phyloP scores from a whole-genome alignment of 352 stramenopile genomes.

The Phytophthora foliorum region DNA sequence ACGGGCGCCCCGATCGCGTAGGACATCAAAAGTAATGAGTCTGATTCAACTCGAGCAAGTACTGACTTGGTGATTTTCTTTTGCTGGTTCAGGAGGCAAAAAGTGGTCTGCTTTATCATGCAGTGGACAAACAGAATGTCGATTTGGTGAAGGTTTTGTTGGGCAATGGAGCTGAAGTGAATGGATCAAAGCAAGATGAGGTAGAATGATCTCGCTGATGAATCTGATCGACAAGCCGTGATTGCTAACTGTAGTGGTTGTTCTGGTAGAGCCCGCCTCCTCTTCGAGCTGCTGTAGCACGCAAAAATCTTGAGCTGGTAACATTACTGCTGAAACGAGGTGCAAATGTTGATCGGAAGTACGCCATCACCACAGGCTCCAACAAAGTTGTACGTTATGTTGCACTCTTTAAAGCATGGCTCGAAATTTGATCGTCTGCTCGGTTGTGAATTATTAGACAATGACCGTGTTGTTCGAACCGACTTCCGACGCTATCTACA shows the following conservation, averaged over 20 bases:
- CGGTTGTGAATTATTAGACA: conserved; percentile 12
- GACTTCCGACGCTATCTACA: conserved; percentile 30
- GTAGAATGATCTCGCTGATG: neutral
- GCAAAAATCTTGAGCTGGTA: conserved; percentile 32
- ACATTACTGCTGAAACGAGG: conserved; percentile 34
- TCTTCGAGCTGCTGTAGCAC: conserved; percentile 38
- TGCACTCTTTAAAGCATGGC: neutral
- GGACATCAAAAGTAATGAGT: neutral
- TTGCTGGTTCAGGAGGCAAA: conserved; percentile 32
- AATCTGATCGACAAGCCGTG: neutral
- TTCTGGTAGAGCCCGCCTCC: conserved; percentile 29
- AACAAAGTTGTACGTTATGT: conserved; percentile 28
- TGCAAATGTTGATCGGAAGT: conserved; percentile 37
- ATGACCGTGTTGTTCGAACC: conserved; percentile 37
- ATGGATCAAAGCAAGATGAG: conserved; percentile 42
- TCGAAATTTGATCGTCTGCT: conserved; percentile 1
- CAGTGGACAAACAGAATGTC: conserved; percentile 40
- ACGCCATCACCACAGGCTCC: conserved; percentile 12
- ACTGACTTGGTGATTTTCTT: neutral
- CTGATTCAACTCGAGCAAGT: neutral
- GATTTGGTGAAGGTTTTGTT: conserved; percentile 43
- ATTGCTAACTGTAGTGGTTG: neutral
- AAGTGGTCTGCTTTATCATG: conserved; percentile 35
- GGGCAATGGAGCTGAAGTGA: conserved; percentile 40
- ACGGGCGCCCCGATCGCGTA: conserved; percentile 37